Evolutionary conservation across 257 asterid genomes (phyloP).

Genomic region (Nicotiana noctiflora): DNA sequence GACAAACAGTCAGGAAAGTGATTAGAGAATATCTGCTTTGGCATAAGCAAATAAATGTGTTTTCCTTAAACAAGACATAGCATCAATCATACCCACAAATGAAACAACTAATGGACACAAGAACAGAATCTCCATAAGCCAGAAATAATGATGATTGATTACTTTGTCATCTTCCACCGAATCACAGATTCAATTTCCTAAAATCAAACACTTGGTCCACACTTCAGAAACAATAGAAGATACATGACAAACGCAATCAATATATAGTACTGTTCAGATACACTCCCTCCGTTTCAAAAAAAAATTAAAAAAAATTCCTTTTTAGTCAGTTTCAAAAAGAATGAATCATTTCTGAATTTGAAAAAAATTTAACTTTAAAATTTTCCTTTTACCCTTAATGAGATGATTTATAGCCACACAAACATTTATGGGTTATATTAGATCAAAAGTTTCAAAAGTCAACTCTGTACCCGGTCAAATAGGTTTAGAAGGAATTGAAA

Average conservation of each 20-base stretch:
- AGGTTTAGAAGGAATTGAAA: no score
- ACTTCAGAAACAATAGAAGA: not conserved
- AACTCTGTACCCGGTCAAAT: no score
- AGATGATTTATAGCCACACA: no score
- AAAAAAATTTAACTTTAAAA: no score
- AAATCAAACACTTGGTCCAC: not conserved
- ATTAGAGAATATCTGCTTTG: constrained; percentile 4
- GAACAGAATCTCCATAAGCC: not conserved
- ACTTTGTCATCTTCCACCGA: not conserved
- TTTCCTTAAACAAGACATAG: not conserved
- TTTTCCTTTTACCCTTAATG: no score
- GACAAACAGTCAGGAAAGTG: not conserved
- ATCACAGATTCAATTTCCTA: not conserved
- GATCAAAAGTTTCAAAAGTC: no score
- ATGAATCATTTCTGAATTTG: no score
- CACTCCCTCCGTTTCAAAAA: no score
- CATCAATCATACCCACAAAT: not conserved
- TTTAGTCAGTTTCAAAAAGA: no score
- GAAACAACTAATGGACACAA: not conserved
- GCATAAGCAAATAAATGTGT: not conserved
- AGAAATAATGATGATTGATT: constrained; percentile 7
- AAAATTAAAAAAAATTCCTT: no score
- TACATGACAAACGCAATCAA: not conserved
- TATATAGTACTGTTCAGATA: not conserved
- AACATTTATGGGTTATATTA: no score